Percentiles rank a stretch among this genome's conserved stretches.
Conservation (phyloP, 2,329 filamentous ascomycete genomes). For the Mycogone perniciosa region DNA sequence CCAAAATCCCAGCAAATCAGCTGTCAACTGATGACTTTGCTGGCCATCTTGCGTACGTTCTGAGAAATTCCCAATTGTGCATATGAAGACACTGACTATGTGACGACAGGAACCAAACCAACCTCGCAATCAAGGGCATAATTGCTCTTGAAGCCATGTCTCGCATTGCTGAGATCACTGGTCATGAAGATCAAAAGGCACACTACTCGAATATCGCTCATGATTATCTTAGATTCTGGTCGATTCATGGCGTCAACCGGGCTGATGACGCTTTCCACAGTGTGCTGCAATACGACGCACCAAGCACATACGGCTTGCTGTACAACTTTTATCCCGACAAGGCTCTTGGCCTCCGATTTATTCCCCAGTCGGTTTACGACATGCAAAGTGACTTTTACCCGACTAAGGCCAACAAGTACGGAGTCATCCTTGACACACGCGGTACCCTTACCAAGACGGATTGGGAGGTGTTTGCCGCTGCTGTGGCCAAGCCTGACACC, state of each 20-base stretch:
- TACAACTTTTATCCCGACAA: constrained; percentile 82
- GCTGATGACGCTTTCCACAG: constrained; percentile 58
- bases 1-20: constrained; percentile 68
- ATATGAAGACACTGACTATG: not conserved
- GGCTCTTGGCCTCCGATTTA: constrained; percentile 68
- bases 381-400: constrained; percentile 74
- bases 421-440: constrained; percentile 74
- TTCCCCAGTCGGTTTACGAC: constrained; percentile 68
- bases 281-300: constrained; percentile 71
- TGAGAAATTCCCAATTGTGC: not conserved
- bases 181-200: constrained; percentile 48
- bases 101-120: constrained; percentile 27
- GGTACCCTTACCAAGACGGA: constrained; percentile 81
- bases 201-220: constrained; percentile 58
- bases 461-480: constrained; percentile 83
- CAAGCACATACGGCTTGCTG: constrained; percentile 43
- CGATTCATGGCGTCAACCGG: constrained; percentile 61
- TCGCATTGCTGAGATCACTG: constrained; percentile 57
- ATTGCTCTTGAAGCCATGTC: constrained; percentile 78
- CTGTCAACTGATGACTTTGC: constrained; percentile 82
- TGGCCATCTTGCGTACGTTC: constrained; percentile 50
- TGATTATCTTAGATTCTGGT: constrained; percentile 67
- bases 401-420: constrained; percentile 64
- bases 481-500: constrained; percentile 57
- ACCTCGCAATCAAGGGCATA: constrained; percentile 77